Conservation (phyloP, 495 filamentous ascomycete species). For the Geopyxis carbonaria region DNA sequence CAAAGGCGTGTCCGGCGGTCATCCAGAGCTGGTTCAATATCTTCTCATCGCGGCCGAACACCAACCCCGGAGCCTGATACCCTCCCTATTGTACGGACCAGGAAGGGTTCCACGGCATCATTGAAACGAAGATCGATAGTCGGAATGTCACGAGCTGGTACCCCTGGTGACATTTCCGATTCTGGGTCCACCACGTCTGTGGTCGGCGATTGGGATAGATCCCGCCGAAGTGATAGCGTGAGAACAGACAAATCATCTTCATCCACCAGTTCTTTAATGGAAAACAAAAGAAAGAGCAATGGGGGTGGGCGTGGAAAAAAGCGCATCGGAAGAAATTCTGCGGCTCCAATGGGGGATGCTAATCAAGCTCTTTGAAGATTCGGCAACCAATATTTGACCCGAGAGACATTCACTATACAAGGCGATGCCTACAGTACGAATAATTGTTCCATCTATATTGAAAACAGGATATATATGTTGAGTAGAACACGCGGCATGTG, state of each 20-base stretch:
- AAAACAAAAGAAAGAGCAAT: too few relatives aligned
- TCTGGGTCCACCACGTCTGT: constrained; percentile 14
- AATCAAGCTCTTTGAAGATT: too few relatives aligned
- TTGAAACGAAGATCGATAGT: constrained; percentile 7
- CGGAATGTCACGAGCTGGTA: constrained; percentile 11
- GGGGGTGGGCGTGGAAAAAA: too few relatives aligned
- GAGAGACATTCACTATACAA: too few relatives aligned
- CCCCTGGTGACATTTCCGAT: constrained; percentile 15
- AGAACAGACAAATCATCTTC: constrained; percentile 4
- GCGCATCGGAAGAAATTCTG: too few relatives aligned
- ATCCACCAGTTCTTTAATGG: too few relatives aligned
- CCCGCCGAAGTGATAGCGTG: constrained; percentile 4
- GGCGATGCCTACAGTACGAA: too few relatives aligned
- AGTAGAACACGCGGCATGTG: too few relatives aligned
- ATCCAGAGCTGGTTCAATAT: constrained; percentile 9
- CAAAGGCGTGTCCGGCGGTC: neutral
- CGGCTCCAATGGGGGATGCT: too few relatives aligned
- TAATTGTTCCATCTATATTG: too few relatives aligned
- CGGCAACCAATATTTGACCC: too few relatives aligned
- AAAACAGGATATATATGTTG: too few relatives aligned
- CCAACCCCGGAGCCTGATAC: constrained; percentile 17
- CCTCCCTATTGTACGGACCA: neutral
- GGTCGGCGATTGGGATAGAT: constrained; percentile 15
- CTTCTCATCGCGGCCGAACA: constrained; percentile 7
- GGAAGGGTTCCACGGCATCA: constrained; percentile 5